These are phyloP conservation scores for Volvariella volvacea DNA, from an alignment of 1,284 basidiomycete genomes.

Conservation along the genomic window DNA sequence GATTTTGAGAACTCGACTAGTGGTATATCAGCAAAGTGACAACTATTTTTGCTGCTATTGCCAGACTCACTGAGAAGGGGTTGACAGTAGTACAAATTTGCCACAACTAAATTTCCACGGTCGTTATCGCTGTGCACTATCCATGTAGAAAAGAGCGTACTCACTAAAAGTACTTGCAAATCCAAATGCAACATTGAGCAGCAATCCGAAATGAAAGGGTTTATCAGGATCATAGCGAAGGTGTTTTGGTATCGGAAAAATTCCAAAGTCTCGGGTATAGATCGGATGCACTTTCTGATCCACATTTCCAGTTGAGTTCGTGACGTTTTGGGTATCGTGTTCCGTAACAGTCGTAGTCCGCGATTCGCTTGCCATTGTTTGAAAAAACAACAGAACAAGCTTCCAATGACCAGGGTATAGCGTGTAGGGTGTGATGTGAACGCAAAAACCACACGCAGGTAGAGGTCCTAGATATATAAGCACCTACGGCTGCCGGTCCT, in stretches of 20 bases:
- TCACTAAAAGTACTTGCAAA: slow-evolving; percentile 57
- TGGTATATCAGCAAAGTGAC: not conserved
- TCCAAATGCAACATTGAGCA: slow-evolving; percentile 60
- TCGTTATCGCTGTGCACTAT: not conserved
- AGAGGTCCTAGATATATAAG: too few species aligned
- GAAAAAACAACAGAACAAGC: too few species aligned
- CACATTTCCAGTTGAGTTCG: too few species aligned
- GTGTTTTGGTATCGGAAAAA: slow-evolving; percentile 59
- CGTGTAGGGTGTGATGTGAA: too few species aligned
- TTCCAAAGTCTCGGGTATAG: slow-evolving; percentile 42
- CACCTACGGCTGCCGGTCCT: too few species aligned
- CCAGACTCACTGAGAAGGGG: slow-evolving; percentile 50
- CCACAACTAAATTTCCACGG: slow-evolving; percentile 37
- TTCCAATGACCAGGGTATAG: too few species aligned
- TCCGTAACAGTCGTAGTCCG: too few species aligned
- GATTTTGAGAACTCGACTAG: slow-evolving; percentile 44
- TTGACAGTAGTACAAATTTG: slow-evolving; percentile 68
- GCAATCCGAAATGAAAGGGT: slow-evolving; percentile 53
- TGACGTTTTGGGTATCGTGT: too few species aligned
- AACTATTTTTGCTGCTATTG: not conserved
- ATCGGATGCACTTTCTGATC: not conserved
- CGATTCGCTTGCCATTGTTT: too few species aligned
- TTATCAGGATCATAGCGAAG: slow-evolving; percentile 54
- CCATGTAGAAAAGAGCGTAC: slow-evolving; percentile 13
- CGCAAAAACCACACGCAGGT: too few species aligned